Percentiles rank a stretch among this genome's conserved stretches.
Conservation (phyloP, 1,139 yeast species). For the Magnusiomyces fungicola region DNA sequence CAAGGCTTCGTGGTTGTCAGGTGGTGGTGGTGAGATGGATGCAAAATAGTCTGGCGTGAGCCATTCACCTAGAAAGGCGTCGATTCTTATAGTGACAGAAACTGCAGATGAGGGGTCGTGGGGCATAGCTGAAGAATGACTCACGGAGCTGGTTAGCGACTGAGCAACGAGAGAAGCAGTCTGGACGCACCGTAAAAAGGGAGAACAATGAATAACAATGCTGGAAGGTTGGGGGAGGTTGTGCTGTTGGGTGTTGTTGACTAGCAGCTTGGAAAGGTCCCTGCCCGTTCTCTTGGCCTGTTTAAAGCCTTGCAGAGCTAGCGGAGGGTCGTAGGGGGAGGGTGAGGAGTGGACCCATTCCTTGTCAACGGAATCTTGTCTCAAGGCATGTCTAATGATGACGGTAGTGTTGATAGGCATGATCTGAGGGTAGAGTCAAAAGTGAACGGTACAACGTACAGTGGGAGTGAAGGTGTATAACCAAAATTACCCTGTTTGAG, state of each 20-base stretch:
- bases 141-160: constrained; percentile 4
- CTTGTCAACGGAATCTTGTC: constrained; percentile 30
- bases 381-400: constrained; percentile 32
- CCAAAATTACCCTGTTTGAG: too few relatives aligned
- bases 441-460: not conserved
- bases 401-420: constrained; percentile 21
- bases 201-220: constrained; percentile 32
- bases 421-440: not conserved
- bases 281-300: constrained; percentile 25
- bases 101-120: too few relatives aligned
- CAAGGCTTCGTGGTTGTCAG: constrained; percentile 29
- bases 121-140: not conserved
- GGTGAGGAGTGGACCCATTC: constrained; percentile 30
- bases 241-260: too few relatives aligned
- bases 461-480: too few relatives aligned
- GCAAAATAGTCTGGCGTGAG: constrained; percentile 34
- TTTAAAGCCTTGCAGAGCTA: constrained; percentile 26
- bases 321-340: constrained; percentile 35
- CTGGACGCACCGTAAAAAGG: constrained; percentile 35
- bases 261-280: too few relatives aligned
- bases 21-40: constrained; percentile 33
- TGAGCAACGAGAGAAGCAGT: constrained; percentile 28
- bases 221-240: constrained; percentile 9
- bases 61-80: constrained; percentile 37
- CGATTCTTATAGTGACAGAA: constrained; percentile 25